Evolutionary conservation across 192 early-diverging fungal species (phyloP).

Genomic region (Radiomyces spectabilis): DNA sequence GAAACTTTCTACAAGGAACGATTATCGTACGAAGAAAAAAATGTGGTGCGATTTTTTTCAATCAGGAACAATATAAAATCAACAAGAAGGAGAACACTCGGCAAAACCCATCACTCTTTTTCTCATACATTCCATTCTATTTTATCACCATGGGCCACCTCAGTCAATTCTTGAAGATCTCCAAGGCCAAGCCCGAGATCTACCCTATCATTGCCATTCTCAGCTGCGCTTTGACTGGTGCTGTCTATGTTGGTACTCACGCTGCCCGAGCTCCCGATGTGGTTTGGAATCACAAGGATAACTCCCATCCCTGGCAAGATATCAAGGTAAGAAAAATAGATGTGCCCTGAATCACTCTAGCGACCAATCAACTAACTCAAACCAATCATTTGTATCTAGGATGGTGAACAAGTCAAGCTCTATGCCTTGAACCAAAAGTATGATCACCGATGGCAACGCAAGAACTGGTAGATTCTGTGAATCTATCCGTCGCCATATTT

Average conservation of each 20-base stretch:
- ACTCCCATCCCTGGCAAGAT: constrained; percentile 18
- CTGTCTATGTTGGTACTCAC: constrained; percentile 11
- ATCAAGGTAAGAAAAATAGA: too few relatives aligned
- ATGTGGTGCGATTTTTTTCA: too few relatives aligned
- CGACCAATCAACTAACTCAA: too few relatives aligned
- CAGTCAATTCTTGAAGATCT: constrained; percentile 7
- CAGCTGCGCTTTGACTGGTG: constrained; percentile 10
- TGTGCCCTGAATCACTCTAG: too few relatives aligned
- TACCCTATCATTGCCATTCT: constrained; percentile 22
- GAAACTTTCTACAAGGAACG: too few relatives aligned
- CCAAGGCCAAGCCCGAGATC: constrained; percentile 18
- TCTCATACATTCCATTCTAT: too few relatives aligned
- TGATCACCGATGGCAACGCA: constrained; percentile 9
- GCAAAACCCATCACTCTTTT: too few relatives aligned
- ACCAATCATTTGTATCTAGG: too few relatives aligned
- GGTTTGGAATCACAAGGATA: constrained; percentile 17
- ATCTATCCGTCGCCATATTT: too few relatives aligned
- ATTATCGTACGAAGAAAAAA: too few relatives aligned
- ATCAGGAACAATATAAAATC: too few relatives aligned
- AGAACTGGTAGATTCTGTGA: constrained; percentile 1
- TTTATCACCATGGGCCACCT: background rate
- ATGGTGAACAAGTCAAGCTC: constrained; percentile 17
- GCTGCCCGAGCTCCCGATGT: constrained; percentile 23
- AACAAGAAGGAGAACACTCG: too few relatives aligned
- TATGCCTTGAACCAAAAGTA: constrained; percentile 13